Conservation (phyloP, 2,329 filamentous ascomycete genomes). For the Cercospora nicotianae region DNA sequence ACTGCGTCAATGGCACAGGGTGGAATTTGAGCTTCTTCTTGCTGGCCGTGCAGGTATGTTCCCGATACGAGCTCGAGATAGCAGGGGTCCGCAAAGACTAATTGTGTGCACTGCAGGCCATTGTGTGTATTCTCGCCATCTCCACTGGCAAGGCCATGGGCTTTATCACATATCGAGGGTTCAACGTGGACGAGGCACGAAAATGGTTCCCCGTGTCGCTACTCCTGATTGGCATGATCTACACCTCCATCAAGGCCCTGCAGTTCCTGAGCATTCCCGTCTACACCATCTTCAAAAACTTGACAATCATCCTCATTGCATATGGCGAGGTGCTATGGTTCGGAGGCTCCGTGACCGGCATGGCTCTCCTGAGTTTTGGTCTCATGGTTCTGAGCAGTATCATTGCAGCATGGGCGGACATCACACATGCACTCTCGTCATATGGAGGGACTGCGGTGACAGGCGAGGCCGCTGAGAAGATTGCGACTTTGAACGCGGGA, state of each 20-base stretch:
- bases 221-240: constrained; percentile 98
- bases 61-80: background rate
- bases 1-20: constrained; percentile 82
- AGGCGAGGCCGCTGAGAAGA: constrained; percentile 63
- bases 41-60: constrained; percentile 83
- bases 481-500: constrained; percentile 88
- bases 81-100: constrained; percentile 13
- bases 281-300: constrained; percentile 99
- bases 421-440: constrained; percentile 72
- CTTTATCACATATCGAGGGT: constrained; percentile 78
- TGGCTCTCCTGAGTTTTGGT: constrained; percentile 89
- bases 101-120: constrained; percentile 58
- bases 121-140: constrained; percentile 86
- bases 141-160: constrained; percentile 76
- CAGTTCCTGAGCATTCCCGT: constrained; percentile 97
- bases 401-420: constrained; percentile 95
- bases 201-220: constrained; percentile 98
- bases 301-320: constrained; percentile 97
- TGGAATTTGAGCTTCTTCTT: constrained; percentile 99
- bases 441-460: constrained; percentile 49
- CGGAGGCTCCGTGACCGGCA: constrained; percentile 82
- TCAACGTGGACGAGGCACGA: constrained; percentile 84
- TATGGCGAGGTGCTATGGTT: constrained; percentile 99
- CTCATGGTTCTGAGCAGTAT: constrained; percentile 95
- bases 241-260: constrained; percentile 92